Conservation (phyloP, 306 rosid genomes). For the Cucumis melo region DNA sequence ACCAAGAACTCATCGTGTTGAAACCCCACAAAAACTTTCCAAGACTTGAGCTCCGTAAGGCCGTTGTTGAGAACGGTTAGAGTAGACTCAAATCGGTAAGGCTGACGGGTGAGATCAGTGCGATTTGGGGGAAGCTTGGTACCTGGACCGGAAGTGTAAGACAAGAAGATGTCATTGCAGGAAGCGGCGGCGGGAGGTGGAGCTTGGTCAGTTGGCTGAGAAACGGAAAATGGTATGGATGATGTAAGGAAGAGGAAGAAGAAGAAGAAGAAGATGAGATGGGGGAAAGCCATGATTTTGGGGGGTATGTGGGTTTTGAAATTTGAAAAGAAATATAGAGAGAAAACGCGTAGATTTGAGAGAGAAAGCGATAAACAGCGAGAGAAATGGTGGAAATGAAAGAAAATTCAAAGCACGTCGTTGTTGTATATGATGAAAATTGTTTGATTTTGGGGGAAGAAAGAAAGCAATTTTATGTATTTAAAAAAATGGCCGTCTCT, state of each 20-base stretch:
- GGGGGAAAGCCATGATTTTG: slow-evolving; percentile 18
- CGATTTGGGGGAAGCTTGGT: slow-evolving; percentile 33
- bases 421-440: not conserved
- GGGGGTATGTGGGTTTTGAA: not conserved
- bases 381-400: not conserved
- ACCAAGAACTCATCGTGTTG: slow-evolving; percentile 49
- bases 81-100: slow-evolving; percentile 66
- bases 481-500: slow-evolving; percentile 5
- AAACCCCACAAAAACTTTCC: slow-evolving; percentile 77
- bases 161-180: slow-evolving; percentile 59
- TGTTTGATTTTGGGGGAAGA: no score
- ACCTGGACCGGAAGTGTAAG: slow-evolving; percentile 45
- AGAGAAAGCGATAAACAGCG: no score
- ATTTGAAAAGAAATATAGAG: slow-evolving; percentile 2
- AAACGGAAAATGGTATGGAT: slow-evolving; percentile 12
- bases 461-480: no score
- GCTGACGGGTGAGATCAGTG: slow-evolving; percentile 28
- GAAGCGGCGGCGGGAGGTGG: slow-evolving; percentile 21
- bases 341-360: not conserved
- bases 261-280: not conserved
- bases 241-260: not conserved
- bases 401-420: not conserved
- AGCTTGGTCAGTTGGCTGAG: slow-evolving; percentile 18
- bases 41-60: slow-evolving; percentile 56
- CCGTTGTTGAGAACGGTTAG: slow-evolving; percentile 74